A percentile compares a stretch with the other conserved stretches of the same genome.
Evolutionary conservation across 352 stramenopile species (phyloP).

Genomic region (Globisporangium perplexum): DNA sequence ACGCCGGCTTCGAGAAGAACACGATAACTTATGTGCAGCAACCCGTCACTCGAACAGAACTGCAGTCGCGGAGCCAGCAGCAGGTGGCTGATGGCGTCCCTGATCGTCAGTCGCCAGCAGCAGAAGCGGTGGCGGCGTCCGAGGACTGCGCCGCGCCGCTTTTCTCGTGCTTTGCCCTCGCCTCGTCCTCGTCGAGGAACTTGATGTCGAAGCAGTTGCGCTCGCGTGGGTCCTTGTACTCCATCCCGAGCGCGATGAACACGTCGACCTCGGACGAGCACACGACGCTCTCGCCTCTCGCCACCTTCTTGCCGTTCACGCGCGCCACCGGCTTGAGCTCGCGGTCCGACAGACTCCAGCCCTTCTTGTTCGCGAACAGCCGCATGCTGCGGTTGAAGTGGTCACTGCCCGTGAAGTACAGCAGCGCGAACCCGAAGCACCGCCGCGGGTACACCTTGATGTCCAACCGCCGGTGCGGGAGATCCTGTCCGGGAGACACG

Average conservation of each 20-base stretch:
- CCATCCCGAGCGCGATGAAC: conserved; percentile 77
- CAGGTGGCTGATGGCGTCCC: too few relatives aligned
- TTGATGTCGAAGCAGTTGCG: conserved; percentile 81
- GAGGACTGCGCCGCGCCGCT: not conserved
- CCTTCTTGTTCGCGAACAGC: conserved; percentile 74
- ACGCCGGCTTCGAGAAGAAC: not conserved
- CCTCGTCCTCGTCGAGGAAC: conserved; percentile 74
- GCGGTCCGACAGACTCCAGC: conserved; percentile 68
- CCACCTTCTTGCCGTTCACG: conserved; percentile 50
- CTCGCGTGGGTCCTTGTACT: conserved; percentile 78
- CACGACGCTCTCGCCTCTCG: conserved; percentile 60
- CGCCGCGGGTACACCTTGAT: conserved; percentile 85
- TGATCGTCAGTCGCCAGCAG: not conserved
- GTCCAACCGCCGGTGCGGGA: conserved; percentile 65
- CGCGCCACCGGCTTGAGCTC: conserved; percentile 56
- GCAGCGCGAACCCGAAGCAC: conserved; percentile 74
- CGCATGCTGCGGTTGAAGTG: conserved; percentile 89
- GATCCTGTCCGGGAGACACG: conserved; percentile 19
- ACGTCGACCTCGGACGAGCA: conserved; percentile 80
- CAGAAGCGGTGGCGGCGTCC: not conserved
- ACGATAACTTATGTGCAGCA: not conserved
- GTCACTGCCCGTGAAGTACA: conserved; percentile 91
- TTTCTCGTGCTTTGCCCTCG: conserved; percentile 30
- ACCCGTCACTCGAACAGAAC: not conserved
- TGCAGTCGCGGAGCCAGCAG: too few relatives aligned